Evolutionary conservation across 2,329 filamentous ascomycete species (phyloP), one percentile per base, ranked within the genome.

Genomic region (Monilinia polystroma): DNA sequence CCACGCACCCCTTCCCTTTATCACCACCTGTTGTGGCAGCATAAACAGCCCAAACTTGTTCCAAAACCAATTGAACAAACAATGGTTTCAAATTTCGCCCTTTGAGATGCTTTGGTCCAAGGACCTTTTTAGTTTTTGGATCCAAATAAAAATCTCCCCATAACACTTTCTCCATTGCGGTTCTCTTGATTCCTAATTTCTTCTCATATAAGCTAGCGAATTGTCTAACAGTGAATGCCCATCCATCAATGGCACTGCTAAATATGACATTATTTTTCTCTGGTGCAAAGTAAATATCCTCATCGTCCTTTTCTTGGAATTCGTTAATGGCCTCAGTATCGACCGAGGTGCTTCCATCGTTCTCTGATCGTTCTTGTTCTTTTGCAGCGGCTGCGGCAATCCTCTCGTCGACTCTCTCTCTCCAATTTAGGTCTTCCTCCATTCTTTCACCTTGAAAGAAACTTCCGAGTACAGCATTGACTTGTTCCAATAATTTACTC

Each of bases 211-310:
- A 81, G 49, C 87, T 87, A 23, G 95, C 93, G 76, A 99, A 99
- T 74, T 99, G 95, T 62, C 93, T 87, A 60, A 97, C 89, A 0
- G 95, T 99, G 75, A 99, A 99, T 3, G 95, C 95, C 95, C 95
- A 99, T n/a, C 95, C 95, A 76, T 99, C 95, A 66, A 97, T 90
- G 68, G 95, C 95, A 77, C 94, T 98, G 81, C 92, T 93, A 78
- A 99, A 99, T 70, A 99, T 98, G 77, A 99, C 95, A 75, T 99
- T 99, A 78, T 97, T 97, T 79, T 94, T 96, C 76, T 99, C 95
- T 0, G 95, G 95, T 0, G 95, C 92, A 79, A 99, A 99, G 78
- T 99, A 99, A 35, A 99, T 88, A 77, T 97, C 93, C 77, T 98
- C 93, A 75, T 99, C 95, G 74, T 97, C 93, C 72, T 88, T 88